Conservation (phyloP, 2,329 filamentous ascomycete genomes). For the Aspergillus texensis region DNA sequence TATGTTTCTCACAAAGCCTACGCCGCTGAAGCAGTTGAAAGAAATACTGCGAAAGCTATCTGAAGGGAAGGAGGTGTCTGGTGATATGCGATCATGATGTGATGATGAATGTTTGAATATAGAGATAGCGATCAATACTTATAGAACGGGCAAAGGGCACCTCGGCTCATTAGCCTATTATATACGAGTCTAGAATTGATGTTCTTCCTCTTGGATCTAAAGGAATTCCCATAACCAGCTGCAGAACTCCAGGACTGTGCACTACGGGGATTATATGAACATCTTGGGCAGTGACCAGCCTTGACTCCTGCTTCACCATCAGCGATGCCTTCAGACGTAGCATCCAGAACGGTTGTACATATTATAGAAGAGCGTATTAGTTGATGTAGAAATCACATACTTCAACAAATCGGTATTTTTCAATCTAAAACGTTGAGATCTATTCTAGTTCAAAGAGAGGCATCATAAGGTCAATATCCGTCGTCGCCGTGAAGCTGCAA, state of each 20-base stretch:
- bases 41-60: background rate
- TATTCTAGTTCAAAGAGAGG: background rate
- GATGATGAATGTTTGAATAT: background rate
- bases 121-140: too few species aligned
- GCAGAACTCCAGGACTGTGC: too few species aligned
- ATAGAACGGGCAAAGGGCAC: too few species aligned
- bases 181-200: too few species aligned
- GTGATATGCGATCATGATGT: background rate
- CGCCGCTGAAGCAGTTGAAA: conserved; percentile 22
- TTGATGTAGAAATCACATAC: background rate
- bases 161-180: too few species aligned
- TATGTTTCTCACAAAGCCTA: conserved; percentile 35
- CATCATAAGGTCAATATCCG: background rate
- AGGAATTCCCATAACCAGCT: too few species aligned
- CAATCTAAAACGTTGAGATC: background rate
- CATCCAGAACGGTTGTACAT: background rate
- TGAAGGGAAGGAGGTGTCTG: background rate
- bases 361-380: background rate
- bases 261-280: too few species aligned
- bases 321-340: background rate
- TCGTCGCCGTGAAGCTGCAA: background rate
- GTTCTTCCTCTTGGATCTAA: too few species aligned
- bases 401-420: background rate
- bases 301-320: background rate
- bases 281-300: too few species aligned